Conservation (phyloP, 257 asterid species). For the Marsdenia floribunda region DNA sequence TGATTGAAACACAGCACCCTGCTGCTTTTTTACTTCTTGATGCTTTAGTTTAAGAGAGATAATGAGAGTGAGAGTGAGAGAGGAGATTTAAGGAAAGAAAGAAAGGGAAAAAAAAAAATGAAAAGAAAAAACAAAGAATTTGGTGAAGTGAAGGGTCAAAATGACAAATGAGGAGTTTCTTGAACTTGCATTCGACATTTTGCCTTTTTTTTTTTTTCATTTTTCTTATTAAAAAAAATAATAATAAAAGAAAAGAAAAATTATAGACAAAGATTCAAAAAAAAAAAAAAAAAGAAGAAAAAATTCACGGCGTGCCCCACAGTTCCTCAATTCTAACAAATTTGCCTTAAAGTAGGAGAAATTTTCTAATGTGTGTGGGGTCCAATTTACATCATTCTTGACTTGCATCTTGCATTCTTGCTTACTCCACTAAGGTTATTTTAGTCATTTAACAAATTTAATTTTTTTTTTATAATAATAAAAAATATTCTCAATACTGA, state of each 20-base stretch:
- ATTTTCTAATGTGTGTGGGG: slow-evolving; percentile 17
- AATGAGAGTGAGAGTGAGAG: background rate
- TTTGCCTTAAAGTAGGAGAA: slow-evolving; percentile 16
- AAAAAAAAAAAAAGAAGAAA: background rate
- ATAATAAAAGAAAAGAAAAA: background rate
- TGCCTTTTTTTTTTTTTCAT: no score
- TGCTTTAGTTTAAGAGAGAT: background rate
- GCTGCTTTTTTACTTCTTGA: background rate
- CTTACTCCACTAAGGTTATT: slow-evolving; percentile 16
- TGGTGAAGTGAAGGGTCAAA: no score
- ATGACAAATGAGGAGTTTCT: background rate
- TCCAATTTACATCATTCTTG: slow-evolving; percentile 10
- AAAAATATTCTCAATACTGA: no score
- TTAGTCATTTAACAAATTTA: slow-evolving; percentile 7
- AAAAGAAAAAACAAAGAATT: no score
- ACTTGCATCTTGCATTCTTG: slow-evolving; percentile 3
- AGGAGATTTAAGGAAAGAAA: background rate
- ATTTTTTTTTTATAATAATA: background rate
- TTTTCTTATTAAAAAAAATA: no score
- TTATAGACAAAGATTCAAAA: background rate
- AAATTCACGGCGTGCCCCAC: background rate
- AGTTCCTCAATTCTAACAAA: slow-evolving; percentile 6
- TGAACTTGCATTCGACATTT: background rate
- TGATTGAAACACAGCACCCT: background rate
- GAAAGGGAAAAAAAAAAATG: background rate